phyloP scores from a whole-genome alignment of 2,329 filamentous ascomycete species.

The Calonectria leucothoes region DNA sequence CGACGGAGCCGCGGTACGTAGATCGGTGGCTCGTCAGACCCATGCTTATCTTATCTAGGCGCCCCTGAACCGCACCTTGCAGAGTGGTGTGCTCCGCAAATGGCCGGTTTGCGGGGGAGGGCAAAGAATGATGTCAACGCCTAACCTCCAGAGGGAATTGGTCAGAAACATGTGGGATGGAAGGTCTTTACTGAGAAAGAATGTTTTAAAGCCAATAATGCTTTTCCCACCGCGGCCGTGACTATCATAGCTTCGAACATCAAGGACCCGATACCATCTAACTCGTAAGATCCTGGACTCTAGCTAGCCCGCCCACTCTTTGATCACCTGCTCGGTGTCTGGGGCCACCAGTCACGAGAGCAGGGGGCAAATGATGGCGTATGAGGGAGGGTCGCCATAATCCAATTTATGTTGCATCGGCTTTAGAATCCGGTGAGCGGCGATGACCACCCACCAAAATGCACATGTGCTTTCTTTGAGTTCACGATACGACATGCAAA shows the following conservation, averaged over 20 bases:
- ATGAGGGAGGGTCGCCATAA: background rate
- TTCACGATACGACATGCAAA: background rate
- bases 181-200: background rate
- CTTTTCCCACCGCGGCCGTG: background rate
- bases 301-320: background rate
- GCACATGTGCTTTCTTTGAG: background rate
- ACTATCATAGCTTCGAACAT: background rate
- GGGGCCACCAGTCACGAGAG: background rate
- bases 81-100: background rate
- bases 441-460: background rate
- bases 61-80: background rate
- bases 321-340: background rate
- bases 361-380: background rate
- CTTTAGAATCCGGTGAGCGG: background rate
- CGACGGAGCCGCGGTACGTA: background rate
- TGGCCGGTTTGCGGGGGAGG: background rate
- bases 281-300: background rate
- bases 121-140: background rate
- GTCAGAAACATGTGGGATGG: background rate
- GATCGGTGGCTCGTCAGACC: background rate
- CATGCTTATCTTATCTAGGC: constrained; percentile 6
- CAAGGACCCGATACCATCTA: background rate
- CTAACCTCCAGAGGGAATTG: background rate
- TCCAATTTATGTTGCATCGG: background rate
- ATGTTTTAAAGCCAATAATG: background rate